Evolutionary conservation across 2,329 filamentous ascomycete genomes (phyloP).

Genomic region (Penicillium paneum): DNA sequence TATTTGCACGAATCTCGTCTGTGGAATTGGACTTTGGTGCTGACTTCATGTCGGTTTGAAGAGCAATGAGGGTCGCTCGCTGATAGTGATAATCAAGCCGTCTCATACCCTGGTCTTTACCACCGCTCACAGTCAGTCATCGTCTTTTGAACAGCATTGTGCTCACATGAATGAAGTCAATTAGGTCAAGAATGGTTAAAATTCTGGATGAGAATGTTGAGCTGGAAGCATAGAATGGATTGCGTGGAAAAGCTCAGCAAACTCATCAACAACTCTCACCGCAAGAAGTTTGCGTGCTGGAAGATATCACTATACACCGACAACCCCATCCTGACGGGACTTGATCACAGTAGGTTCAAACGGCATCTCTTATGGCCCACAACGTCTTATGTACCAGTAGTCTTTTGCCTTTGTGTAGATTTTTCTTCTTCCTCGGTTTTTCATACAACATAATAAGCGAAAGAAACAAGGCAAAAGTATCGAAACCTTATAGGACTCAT

Average conservation of each 20-base stretch:
- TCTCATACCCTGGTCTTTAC: background rate
- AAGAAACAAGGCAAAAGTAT: background rate
- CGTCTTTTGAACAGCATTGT: slow-evolving; percentile 28
- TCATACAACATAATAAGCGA: background rate
- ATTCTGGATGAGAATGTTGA: background rate
- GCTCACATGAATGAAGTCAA: too few relatives aligned
- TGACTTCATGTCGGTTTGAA: slow-evolving; percentile 46
- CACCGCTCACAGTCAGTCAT: background rate
- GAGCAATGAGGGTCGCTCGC: slow-evolving; percentile 21
- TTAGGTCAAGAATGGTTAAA: background rate
- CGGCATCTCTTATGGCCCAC: background rate
- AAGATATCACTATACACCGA: background rate
- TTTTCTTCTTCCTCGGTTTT: background rate
- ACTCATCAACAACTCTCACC: background rate
- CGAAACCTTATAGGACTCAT: background rate
- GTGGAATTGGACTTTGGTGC: slow-evolving; percentile 22
- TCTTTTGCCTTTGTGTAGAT: background rate
- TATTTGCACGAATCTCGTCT: background rate
- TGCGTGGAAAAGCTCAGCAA: background rate
- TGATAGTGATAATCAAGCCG: background rate
- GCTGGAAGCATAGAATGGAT: background rate
- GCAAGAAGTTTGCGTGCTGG: background rate
- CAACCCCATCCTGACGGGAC: too few relatives aligned
- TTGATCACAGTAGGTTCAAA: background rate
- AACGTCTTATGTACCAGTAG: background rate